These are phyloP conservation scores for Venturia nashicola DNA, from an alignment of 2,329 filamentous ascomycete species.

Conservation along the genomic window DNA sequence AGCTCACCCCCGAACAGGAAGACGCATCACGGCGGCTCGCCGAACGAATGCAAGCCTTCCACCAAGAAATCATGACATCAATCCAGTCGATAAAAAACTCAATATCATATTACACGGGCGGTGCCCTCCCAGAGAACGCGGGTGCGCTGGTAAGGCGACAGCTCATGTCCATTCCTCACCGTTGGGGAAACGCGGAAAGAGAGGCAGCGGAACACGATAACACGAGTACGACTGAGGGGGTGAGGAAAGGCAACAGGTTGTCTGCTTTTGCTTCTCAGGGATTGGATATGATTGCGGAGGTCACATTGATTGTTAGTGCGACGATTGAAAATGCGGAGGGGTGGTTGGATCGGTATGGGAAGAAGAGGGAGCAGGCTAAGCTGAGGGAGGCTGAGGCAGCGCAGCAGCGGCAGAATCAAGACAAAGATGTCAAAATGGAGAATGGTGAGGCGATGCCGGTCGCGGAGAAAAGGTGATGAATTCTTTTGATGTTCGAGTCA, in stretches of 20 bases:
- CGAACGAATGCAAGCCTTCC: conserved; percentile 59
- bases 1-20: conserved; percentile 17
- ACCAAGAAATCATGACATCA: conserved; percentile 35
- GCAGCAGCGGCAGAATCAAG: not conserved
- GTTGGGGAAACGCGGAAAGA: conserved; percentile 63
- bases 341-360: conserved; percentile 72
- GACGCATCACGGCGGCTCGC: conserved; percentile 48
- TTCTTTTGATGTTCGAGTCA: no score
- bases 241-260: conserved; percentile 57
- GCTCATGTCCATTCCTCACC: conserved; percentile 70
- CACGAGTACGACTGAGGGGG: conserved; percentile 29
- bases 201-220: conserved; percentile 21
- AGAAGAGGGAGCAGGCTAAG: not conserved
- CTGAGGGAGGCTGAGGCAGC: not conserved
- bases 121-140: conserved; percentile 81
- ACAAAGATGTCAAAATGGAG: not conserved
- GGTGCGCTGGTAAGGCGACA: conserved; percentile 71
- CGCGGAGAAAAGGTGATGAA: not conserved
- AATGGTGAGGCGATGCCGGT: not conserved
- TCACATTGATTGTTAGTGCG: conserved; percentile 75
- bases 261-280: conserved; percentile 81
- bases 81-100: conserved; percentile 71
- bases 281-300: conserved; percentile 86
- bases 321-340: conserved; percentile 84
- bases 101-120: conserved; percentile 84